Base-by-base conservation (phyloP, 2,329 filamentous ascomycete genomes). In the Chrysosporium keratinophilum region DNA sequence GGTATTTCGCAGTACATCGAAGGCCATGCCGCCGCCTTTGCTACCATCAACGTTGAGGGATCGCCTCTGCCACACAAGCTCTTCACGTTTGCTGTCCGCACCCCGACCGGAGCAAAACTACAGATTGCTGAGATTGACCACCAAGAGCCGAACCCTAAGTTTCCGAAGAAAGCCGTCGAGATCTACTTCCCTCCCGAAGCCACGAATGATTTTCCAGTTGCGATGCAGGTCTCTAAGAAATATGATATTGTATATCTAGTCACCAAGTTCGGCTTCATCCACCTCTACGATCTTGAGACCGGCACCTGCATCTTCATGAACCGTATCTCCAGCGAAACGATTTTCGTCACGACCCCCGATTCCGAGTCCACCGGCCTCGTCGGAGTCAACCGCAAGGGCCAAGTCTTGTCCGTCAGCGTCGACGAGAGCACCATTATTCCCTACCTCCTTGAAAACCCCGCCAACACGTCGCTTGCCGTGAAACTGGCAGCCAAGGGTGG, bases 301-400 rank as follows among this genome's bases (percentile, higher is more conserved):
- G 94, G 88, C 55, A 87, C 86, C 11, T 94, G 88, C 69, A 93
- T 98, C 68, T 98, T 96, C 80, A 94, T 98, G 89, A 98, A 98
- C 78, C 86, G 94, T 63, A 98, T 98, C 65, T 98, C 93, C 34
- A 95, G 89, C 76, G 93, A 98, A 69, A 98, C 93, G 23, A 97
- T 98, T 69, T 98, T 98, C 75, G 94, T 91, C 23, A 96, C 90
- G 17, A 85, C 88, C 45, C 76, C 84, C 35, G 93, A 98, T 68
- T 79, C 80, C 52, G 84, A 89, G 19, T 94, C 88, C 15, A 82
- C 85, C 44, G 94, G 94, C 63, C 85, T 98, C 58, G 80, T 98
- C 51, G 89, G 88, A 62, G 91, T 98, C 68, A 98, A 98, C 76
- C 85, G 94, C 65, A 95, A 95, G 76, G 94, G 93, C 59, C 93